Base-by-base conservation (phyloP, 2,329 filamentous ascomycete species). In the Cladophialophora immunda region DNA sequence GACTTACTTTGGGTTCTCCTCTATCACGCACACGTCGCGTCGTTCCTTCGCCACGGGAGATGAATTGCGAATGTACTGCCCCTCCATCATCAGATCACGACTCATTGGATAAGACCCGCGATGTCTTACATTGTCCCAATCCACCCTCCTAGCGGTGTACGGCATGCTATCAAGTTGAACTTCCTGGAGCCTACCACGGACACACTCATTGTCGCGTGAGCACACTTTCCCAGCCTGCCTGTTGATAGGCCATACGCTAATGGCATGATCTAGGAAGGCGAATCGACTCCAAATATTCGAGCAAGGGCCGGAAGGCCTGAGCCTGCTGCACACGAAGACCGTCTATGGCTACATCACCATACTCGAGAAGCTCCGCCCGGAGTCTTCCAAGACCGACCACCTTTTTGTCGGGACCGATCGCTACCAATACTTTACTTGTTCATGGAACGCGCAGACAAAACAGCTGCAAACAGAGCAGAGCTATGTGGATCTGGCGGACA, bases 61-160 rank as follows among this genome's bases (percentile, higher is more conserved):
- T 62, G 52, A 50, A 9, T 36, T 8, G 60, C 60, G 34, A 30
- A n/a, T 55, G 53, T 34, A 45, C 52, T 17, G 34, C 60, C 60
- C 60, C 60, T 62, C 60, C 25, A 62, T 47, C 5, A 56, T 47
- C 5, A 56, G 13, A 29, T 22, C 50, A 38, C 25, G 29, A 41
- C 54, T 50, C 27, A 1, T 30, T 54, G 45, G 58, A n/a, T 19
- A 27, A 52, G 13, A 30, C 6, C 25, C 50, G 76, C 45, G 67
- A 99, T 99, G 95, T 92, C 95, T 60, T 99, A 98, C 79, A 84
- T 99, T 75, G 93, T 93, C 68, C 94, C 95, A 45, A 95, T 99
- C 65, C 95, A 99, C 79, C 87, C 90, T 74, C 91, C 95, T 27
- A 97, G 92, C 78, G 97, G 93, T 82, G 89, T 97, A 70, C 89